Base-by-base conservation (phyloP, 106 monocot genomes). In the Phalaenopsis aphrodite region DNA sequence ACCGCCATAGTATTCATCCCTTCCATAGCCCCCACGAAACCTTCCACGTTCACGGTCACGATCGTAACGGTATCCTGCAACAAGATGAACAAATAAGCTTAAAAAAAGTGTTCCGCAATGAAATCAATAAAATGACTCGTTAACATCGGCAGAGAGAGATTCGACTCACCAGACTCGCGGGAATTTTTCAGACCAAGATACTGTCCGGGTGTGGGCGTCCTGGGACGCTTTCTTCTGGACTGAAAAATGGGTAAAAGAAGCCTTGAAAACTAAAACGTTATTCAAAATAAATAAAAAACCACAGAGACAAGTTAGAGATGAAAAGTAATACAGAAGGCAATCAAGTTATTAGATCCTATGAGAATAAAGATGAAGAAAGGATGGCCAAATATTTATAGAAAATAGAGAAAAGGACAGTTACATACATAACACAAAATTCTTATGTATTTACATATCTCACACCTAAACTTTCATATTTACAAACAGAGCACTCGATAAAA, bases 201-300 rank as follows among this genome's bases (percentile, higher is more conserved):
- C 58, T 90, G 92, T 83, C 95, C 95, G 84, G 95, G 95, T 19
- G 95, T 95, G 36, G 95, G 92, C 17, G 95, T 92, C 24, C 92
- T 84, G 58, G 92, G 87, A 0, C 95, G 87, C 79, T 88, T 83
- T 69, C 95, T 85, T 80, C 87, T 90, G 10, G 95, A 95, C 92
- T 95, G 89, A 76, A 90, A 83, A 55, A 65, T 10, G 24, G 49
- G 45, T 30, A 74, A 75, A 42, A 75, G 2, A 38, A 55, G 8
- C 39, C 72, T 73, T 43, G 47, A 80, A 43, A 64, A 12, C 48
- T 46, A 82, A 82, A 57, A 75, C 42, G 41, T 81, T 56, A 24
- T 30, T 1, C 14, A 7, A 45, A 42, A 30, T 19, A 82, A 74
- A 61, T 65, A 65, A 9, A 69, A 69, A 69, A 23, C 30, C 14